Evolutionary conservation across 257 asterid genomes (phyloP).

Genomic region (Avicennia marina): DNA sequence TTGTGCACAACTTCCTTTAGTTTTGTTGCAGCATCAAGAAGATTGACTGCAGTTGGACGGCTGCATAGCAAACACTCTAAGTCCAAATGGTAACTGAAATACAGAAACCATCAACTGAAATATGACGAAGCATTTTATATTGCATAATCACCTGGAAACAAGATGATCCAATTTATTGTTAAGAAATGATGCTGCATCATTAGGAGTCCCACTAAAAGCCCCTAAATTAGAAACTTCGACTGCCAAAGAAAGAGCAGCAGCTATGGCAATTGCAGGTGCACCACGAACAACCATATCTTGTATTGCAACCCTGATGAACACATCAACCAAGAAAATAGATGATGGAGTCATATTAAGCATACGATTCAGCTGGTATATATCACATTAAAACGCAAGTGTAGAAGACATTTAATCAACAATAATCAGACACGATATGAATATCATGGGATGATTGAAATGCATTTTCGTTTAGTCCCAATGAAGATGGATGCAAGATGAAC

Average conservation of each 20-base stretch:
- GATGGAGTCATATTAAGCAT: background rate
- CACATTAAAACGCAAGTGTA: background rate
- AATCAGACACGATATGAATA: no score
- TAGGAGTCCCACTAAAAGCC: slow-evolving; percentile 49
- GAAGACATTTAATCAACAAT: no score
- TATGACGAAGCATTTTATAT: background rate
- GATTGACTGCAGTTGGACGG: slow-evolving; percentile 98
- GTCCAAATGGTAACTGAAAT: slow-evolving; percentile 10
- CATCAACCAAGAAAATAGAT: background rate
- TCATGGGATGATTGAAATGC: no score
- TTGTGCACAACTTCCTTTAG: slow-evolving; percentile 55
- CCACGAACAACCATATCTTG: slow-evolving; percentile 98
- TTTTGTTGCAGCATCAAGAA: slow-evolving; percentile 77
- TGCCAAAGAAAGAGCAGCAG: slow-evolving; percentile 93
- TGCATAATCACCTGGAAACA: slow-evolving; percentile 63
- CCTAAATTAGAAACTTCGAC: slow-evolving; percentile 65
- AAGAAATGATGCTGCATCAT: slow-evolving; percentile 66
- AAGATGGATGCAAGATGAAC: no score
- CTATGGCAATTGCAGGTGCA: slow-evolving; percentile 97
- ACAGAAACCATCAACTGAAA: background rate
- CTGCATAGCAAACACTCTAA: slow-evolving; percentile 33
- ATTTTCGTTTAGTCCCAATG: no score
- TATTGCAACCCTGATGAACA: slow-evolving; percentile 68
- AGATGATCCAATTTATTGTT: slow-evolving; percentile 69
- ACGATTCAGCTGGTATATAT: background rate